phyloP scores from a whole-genome alignment of 1,284 basidiomycete species.

The Phaffia rhodozyma region DNA sequence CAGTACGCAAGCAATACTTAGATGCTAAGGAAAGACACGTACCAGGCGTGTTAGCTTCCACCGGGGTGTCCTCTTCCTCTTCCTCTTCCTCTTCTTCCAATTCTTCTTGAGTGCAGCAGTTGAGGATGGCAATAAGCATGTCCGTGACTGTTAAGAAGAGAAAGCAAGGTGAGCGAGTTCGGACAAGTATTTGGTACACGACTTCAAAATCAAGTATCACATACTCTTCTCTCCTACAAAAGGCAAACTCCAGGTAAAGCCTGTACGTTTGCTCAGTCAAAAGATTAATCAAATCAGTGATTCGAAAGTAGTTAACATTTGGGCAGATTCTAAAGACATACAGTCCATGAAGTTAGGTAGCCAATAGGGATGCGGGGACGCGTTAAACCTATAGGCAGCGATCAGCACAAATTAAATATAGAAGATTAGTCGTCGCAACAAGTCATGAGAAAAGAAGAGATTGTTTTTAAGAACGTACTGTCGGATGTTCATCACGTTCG shows the following conservation, averaged over 20 bases:
- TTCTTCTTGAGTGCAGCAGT: constrained; percentile 89
- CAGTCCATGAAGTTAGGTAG: constrained; percentile 94
- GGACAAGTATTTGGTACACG: too few relatives aligned
- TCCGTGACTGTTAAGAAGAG: constrained; percentile 56
- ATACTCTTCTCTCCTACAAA: constrained; percentile 96
- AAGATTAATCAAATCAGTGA: too few relatives aligned
- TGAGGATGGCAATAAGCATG: constrained; percentile 89
- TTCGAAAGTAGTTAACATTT: too few relatives aligned
- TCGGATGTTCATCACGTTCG: constrained; percentile 72
- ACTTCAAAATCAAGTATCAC: constrained; percentile 25
- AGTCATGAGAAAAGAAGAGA: too few relatives aligned
- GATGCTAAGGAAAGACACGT: background rate
- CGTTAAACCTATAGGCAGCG: constrained; percentile 47
- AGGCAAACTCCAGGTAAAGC: constrained; percentile 96
- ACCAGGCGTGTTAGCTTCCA: constrained; percentile 5
- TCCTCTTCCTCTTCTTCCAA: constrained; percentile 75
- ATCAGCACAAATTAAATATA: constrained; percentile 31
- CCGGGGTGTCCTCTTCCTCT: constrained; percentile 21
- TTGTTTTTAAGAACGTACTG: background rate
- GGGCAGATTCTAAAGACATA: too few relatives aligned
- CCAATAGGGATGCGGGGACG: constrained; percentile 91
- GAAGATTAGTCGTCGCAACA: background rate
- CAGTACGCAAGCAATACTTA: background rate
- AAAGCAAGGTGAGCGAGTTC: background rate
- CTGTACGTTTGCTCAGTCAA: constrained; percentile 28